Percentiles rank a stretch among this genome's conserved stretches.
Conservation (phyloP, 2,329 filamentous ascomycete genomes). For the Laburnicola sp. region DNA sequence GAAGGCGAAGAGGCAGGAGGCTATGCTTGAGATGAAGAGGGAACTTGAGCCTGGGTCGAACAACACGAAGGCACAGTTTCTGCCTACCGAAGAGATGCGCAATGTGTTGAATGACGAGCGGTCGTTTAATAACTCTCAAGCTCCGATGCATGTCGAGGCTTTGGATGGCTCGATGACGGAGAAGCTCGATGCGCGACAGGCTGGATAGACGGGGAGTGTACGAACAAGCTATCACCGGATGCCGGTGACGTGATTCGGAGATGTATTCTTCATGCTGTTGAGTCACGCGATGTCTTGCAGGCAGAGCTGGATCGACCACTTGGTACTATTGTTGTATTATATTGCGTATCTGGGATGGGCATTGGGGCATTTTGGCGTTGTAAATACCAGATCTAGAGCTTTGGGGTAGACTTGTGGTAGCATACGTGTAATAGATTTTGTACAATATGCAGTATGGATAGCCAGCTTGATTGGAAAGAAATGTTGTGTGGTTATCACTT, state of each 20-base stretch:
- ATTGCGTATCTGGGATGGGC: not conserved
- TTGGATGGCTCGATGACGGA: not conserved
- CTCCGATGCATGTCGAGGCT: not conserved
- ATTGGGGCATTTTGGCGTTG: not conserved
- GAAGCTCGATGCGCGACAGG: constrained; percentile 1
- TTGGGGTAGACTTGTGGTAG: no score
- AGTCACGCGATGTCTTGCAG: not conserved
- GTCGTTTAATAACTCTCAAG: not conserved
- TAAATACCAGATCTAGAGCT: not conserved
- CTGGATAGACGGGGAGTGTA: not conserved
- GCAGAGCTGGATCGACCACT: not conserved
- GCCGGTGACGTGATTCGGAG: no score
- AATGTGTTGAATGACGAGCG: not conserved
- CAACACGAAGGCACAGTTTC: not conserved
- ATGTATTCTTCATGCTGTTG: no score
- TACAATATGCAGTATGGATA: not conserved
- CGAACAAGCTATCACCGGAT: not conserved
- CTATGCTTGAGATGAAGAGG: constrained; percentile 7
- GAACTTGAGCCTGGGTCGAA: not conserved
- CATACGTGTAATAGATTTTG: no score
- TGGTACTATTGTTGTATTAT: not conserved
- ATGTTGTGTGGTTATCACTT: not conserved
- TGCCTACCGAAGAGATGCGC: not conserved
- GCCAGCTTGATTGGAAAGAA: not conserved
- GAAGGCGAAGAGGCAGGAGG: constrained; percentile 9